A percentile compares a stretch with the other conserved stretches of the same genome.
These are phyloP conservation scores for Talaromyces islandicus DNA, from an alignment of 2,329 filamentous ascomycete species.

Conservation along the genomic window DNA sequence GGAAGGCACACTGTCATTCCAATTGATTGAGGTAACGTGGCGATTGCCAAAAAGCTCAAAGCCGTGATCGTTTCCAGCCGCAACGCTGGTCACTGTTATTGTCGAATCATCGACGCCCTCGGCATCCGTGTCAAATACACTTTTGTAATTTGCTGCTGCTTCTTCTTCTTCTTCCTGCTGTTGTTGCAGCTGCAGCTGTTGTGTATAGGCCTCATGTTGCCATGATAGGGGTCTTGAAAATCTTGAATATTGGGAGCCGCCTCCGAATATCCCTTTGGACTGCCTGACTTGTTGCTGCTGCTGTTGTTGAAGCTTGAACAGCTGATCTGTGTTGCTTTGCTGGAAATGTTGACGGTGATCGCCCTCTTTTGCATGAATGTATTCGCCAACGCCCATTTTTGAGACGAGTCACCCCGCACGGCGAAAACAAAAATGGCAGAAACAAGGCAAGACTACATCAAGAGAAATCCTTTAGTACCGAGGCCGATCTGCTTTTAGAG, in stretches of 20 bases:
- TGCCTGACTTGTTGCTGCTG: not conserved
- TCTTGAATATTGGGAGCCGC: conserved; percentile 15
- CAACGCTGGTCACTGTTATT: conserved; percentile 33
- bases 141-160: conserved; percentile 18
- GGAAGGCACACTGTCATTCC: conserved; percentile 12
- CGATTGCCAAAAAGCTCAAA: conserved; percentile 9
- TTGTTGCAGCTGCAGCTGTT: not conserved
- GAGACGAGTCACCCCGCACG: not conserved
- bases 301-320: conserved; percentile 4
- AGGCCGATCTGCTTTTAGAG: not conserved
- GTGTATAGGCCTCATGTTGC: conserved; percentile 7
- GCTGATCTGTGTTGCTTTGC: not conserved
- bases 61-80: conserved; percentile 20
- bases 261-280: conserved; percentile 8
- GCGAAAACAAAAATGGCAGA: not conserved
- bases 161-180: conserved; percentile 8
- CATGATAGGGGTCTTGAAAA: conserved; percentile 9
- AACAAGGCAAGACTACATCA: not conserved
- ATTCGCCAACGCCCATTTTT: conserved; percentile 37
- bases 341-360: conserved; percentile 16
- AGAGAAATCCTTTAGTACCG: not conserved
- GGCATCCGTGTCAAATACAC: conserved; percentile 39
- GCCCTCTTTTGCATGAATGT: conserved; percentile 34
- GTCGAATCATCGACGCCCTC: conserved; percentile 40
- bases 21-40: conserved; percentile 11